Percentiles rank a stretch among this genome's conserved stretches.
Conservation (phyloP, 2,329 filamentous ascomycete species). For the Penicillium sp. region DNA sequence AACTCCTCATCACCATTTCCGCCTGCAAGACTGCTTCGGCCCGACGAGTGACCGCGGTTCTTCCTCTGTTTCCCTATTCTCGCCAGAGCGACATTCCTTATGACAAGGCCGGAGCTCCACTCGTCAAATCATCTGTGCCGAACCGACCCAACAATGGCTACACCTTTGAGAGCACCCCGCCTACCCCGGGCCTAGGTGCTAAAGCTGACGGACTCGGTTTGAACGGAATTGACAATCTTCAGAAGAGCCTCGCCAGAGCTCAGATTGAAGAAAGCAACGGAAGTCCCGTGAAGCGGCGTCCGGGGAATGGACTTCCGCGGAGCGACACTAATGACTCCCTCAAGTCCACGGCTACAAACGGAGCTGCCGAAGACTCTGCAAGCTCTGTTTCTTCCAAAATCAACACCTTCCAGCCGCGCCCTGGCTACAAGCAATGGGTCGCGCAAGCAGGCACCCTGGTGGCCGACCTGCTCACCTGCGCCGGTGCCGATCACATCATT, state of each 20-base stretch:
- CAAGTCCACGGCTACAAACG: slow-evolving; percentile 40
- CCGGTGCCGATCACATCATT: slow-evolving; percentile 93
- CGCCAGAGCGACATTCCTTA: slow-evolving; percentile 95
- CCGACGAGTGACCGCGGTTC: slow-evolving; percentile 85
- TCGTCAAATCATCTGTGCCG: slow-evolving; percentile 63
- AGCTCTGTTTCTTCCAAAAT: slow-evolving; percentile 54
- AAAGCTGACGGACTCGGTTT: slow-evolving; percentile 65
- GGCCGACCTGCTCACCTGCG: slow-evolving; percentile 89
- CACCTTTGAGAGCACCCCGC: slow-evolving; percentile 89
- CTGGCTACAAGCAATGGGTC: slow-evolving; percentile 98
- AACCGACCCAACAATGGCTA: slow-evolving; percentile 53
- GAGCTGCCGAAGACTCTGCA: slow-evolving; percentile 64
- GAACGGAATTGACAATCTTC: slow-evolving; percentile 67
- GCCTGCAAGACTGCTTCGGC: slow-evolving; percentile 95
- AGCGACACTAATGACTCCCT: slow-evolving; percentile 40
- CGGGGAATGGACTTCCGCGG: slow-evolving; percentile 40
- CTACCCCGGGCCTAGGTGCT: slow-evolving; percentile 71
- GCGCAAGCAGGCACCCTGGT: slow-evolving; percentile 94
- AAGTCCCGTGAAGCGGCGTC: slow-evolving; percentile 45
- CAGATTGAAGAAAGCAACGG: slow-evolving; percentile 55
- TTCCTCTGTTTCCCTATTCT: slow-evolving; percentile 95
- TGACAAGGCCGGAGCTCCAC: slow-evolving; percentile 88
- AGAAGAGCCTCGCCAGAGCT: slow-evolving; percentile 70
- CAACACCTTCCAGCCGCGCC: slow-evolving; percentile 72
- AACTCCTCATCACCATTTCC: slow-evolving; percentile 97